These are phyloP conservation scores for Sugiyamaella xylanicola DNA, from an alignment of 1,139 yeast genomes.

Conservation along the genomic window DNA sequence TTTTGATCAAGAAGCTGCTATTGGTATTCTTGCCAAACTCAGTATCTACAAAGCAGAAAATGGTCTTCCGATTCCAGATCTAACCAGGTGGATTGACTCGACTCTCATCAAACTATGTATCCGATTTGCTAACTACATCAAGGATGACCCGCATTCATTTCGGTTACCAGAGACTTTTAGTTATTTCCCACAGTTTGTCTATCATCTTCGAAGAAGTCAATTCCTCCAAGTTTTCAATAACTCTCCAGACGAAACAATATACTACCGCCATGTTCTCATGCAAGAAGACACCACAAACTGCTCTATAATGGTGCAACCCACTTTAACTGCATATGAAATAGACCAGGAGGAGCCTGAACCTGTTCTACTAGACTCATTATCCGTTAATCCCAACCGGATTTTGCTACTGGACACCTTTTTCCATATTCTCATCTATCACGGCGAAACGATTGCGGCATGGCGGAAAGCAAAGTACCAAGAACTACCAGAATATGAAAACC, in stretches of 20 bases:
- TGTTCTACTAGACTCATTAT: constrained; percentile 67
- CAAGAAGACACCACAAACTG: constrained; percentile 69
- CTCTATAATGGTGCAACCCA: constrained; percentile 75
- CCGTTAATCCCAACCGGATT: constrained; percentile 62
- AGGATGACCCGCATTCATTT: constrained; percentile 68
- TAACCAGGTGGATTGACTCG: constrained; percentile 77
- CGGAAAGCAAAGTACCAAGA: constrained; percentile 68
- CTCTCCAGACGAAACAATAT: constrained; percentile 80
- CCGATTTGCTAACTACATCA: constrained; percentile 73
- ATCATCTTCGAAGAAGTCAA: constrained; percentile 70
- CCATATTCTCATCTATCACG: constrained; percentile 71
- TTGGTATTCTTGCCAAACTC: constrained; percentile 60
- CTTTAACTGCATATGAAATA: constrained; percentile 64
- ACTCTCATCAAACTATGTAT: constrained; percentile 71
- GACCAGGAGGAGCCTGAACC: constrained; percentile 59
- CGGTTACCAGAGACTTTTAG: constrained; percentile 69
- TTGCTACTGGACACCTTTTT: constrained; percentile 72
- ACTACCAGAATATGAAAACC: constrained; percentile 61
- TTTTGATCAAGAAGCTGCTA: constrained; percentile 73
- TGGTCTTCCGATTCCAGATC: constrained; percentile 60
- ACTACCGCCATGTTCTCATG: constrained; percentile 64
- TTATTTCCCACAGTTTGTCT: constrained; percentile 72
- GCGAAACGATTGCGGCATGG: constrained; percentile 70
- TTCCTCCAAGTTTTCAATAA: constrained; percentile 71
- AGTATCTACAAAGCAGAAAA: constrained; percentile 52